Percentiles rank a stretch among this genome's conserved stretches.
Conservation (phyloP, 2,329 filamentous ascomycete species). For the Ceratocystis ficicola region DNA sequence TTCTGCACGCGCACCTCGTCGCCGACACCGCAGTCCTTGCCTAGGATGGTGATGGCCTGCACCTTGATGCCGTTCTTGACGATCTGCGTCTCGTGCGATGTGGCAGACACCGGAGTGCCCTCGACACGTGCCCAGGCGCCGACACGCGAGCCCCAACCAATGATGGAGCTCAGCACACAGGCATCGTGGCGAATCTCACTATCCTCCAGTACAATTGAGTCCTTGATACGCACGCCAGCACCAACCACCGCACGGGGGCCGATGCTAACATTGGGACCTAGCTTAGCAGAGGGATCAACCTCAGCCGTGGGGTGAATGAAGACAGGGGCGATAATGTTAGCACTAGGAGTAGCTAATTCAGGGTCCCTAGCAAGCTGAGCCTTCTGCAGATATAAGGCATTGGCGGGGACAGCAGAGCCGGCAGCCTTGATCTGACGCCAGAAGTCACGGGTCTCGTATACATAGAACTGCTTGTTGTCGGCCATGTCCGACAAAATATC, state of each 20-base stretch:
- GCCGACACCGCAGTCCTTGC: conserved; percentile 87
- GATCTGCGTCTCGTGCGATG: conserved; percentile 84
- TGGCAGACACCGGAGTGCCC: conserved; percentile 76
- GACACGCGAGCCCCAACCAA: conserved; percentile 91
- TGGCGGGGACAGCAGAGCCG: conserved; percentile 89
- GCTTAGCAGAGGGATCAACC: conserved; percentile 88
- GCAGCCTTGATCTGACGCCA: conserved; percentile 99
- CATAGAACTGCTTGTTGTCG: conserved; percentile 95
- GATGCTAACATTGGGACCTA: conserved; percentile 92
- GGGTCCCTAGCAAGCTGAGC: conserved; percentile 53
- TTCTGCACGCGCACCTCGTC: conserved; percentile 96
- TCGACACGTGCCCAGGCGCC: conserved; percentile 98
- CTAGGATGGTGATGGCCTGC: conserved; percentile 92
- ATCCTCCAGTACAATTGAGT: conserved; percentile 90
- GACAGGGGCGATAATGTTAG: conserved; percentile 81
- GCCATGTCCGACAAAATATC: conserved; percentile 92
- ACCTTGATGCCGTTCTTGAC: conserved; percentile 98
- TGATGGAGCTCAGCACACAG: conserved; percentile 88
- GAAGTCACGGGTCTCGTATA: conserved; percentile 97
- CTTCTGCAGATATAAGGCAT: conserved; percentile 91
- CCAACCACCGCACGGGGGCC: conserved; percentile 79
- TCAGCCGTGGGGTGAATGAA: conserved; percentile 88
- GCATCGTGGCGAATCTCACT: conserved; percentile 93
- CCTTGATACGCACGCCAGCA: conserved; percentile 82
- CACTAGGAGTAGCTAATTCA: conserved; percentile 71